Evolutionary conservation across 345 rosid genomes (phyloP).

Genomic region (Arabis alpina): DNA sequence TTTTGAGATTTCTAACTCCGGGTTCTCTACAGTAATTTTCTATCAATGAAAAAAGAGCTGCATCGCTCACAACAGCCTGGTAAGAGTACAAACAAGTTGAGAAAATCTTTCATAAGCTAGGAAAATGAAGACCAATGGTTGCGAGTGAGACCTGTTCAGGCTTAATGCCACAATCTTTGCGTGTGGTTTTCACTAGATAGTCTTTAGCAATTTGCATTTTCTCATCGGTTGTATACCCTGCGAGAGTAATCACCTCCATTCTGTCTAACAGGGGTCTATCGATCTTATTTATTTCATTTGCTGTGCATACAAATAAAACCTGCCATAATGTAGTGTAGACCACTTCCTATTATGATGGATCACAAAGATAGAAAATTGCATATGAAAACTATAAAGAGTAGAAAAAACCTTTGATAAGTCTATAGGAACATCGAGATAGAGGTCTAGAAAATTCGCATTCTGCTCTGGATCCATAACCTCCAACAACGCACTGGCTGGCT

Average conservation of each 20-base stretch:
- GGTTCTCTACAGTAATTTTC: slow-evolving; percentile 13
- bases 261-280: slow-evolving; percentile 90
- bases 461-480: slow-evolving; percentile 98
- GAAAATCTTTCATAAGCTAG: background rate
- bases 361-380: background rate
- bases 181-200: background rate
- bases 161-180: slow-evolving; percentile 20
- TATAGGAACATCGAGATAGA: slow-evolving; percentile 85
- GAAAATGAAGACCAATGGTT: too few relatives aligned
- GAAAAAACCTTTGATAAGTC: slow-evolving; percentile 82
- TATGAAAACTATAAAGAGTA: background rate
- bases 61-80: slow-evolving; percentile 7
- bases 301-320: slow-evolving; percentile 97
- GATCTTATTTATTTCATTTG: slow-evolving; percentile 79
- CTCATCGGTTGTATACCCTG: too few relatives aligned
- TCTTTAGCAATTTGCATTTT: too few relatives aligned
- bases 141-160: slow-evolving; percentile 8
- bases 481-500: slow-evolving; percentile 91
- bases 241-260: slow-evolving; percentile 73
- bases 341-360: too few relatives aligned
- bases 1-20: slow-evolving; percentile 13
- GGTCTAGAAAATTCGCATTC: slow-evolving; percentile 91
- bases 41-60: slow-evolving; percentile 5
- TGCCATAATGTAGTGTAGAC: slow-evolving; percentile 36
- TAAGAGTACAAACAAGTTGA: background rate